Conservation (phyloP, 2,329 filamentous ascomycete genomes). For the Cyanodermella asteris region DNA sequence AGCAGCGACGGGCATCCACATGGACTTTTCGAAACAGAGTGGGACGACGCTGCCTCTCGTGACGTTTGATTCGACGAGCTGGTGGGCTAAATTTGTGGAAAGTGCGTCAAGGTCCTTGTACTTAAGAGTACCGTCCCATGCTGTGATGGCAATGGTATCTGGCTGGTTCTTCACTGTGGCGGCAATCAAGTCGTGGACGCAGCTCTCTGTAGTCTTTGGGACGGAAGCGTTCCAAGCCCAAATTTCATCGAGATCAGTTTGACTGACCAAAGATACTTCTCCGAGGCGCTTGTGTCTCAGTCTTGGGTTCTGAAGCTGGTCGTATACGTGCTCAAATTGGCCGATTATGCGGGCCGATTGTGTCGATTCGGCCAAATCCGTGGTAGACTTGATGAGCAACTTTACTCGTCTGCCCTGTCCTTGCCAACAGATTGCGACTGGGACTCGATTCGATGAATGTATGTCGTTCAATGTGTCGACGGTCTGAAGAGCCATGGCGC, state of each 20-base stretch:
- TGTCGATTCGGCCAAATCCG: too few relatives aligned
- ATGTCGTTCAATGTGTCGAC: too few relatives aligned
- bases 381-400: too few relatives aligned
- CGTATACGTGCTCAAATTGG: background rate
- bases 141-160: conserved; percentile 6
- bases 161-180: conserved; percentile 1
- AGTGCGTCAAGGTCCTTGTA: conserved; percentile 9
- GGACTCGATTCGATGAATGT: too few relatives aligned
- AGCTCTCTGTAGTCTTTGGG: conserved; percentile 3
- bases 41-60: conserved; percentile 11
- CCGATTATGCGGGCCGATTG: too few relatives aligned
- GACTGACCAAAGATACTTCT: conserved; percentile 3
- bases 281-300: too few relatives aligned
- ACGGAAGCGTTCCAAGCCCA: conserved; percentile 3
- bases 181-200: conserved; percentile 3
- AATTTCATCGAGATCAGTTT: conserved; percentile 3
- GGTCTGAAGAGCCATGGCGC: too few relatives aligned
- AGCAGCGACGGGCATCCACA: conserved; percentile 16
- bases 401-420: too few relatives aligned
- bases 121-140: conserved; percentile 8
- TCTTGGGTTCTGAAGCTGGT: conserved; percentile 1
- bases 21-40: conserved; percentile 18
- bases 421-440: too few relatives aligned
- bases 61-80: conserved; percentile 6
- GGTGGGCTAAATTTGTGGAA: conserved; percentile 7